These are phyloP conservation scores for Poa annua DNA, from an alignment of 176 grass and related monocot genomes.

Conservation along the genomic window DNA sequence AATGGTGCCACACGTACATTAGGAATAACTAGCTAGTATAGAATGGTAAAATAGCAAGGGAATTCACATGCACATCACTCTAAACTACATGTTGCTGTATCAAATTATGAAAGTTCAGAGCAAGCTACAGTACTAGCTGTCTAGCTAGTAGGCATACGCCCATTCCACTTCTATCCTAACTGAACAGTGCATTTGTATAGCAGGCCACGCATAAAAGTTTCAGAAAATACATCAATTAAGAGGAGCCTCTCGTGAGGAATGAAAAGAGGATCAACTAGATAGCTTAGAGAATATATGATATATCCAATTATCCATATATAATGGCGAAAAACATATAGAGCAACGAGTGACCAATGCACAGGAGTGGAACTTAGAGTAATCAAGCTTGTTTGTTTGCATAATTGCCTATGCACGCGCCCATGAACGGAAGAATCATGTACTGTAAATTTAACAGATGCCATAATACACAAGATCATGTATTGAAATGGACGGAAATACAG, in stretches of 20 bases:
- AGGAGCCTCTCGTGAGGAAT: neutral
- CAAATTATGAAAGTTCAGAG: neutral
- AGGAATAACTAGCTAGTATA: neutral
- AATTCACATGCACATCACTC: neutral
- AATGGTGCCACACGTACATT: neutral
- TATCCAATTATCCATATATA: too few relatives aligned
- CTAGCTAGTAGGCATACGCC: neutral
- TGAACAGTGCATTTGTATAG: neutral
- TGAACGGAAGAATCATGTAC: too few relatives aligned
- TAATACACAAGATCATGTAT: too few relatives aligned
- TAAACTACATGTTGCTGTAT: neutral
- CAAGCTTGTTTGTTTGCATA: neutral
- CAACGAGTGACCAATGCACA: neutral
- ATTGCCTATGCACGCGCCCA: neutral
- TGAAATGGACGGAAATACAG: neutral
- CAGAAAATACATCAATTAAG: neutral
- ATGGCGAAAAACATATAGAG: neutral
- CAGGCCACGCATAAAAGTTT: neutral
- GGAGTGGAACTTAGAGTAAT: neutral
- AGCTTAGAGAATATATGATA: neutral
- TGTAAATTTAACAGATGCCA: too few relatives aligned
- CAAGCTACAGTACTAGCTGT: neutral
- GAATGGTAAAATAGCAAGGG: neutral
- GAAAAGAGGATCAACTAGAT: neutral
- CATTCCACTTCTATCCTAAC: neutral